These are phyloP conservation scores for Hypoxylon fuscum DNA, from an alignment of 495 filamentous ascomycete species.

Conservation along the genomic window DNA sequence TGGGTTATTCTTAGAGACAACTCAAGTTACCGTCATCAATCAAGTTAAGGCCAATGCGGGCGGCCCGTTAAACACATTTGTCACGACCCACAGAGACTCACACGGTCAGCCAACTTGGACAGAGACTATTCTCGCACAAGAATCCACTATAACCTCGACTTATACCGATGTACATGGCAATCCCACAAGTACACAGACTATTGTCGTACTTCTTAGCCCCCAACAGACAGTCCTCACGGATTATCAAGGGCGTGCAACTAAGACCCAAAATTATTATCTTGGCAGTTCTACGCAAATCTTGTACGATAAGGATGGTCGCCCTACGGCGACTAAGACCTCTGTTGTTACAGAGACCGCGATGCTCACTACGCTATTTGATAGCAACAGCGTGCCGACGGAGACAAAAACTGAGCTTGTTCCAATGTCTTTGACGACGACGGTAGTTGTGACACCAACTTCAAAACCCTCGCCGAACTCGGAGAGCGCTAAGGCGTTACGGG, in stretches of 20 bases:
- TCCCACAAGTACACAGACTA: slow-evolving; percentile 8
- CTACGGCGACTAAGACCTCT: slow-evolving; percentile 30
- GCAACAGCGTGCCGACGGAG: slow-evolving; percentile 16
- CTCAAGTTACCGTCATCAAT: slow-evolving; percentile 1
- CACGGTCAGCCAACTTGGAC: slow-evolving; percentile 19
- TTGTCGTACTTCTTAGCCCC: slow-evolving; percentile 8
- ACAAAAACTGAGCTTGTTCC: slow-evolving; percentile 34
- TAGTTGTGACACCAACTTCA: slow-evolving; percentile 21
- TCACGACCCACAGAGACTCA: slow-evolving; percentile 8
- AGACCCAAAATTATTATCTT: slow-evolving; percentile 30
- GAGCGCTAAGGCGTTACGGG: slow-evolving; percentile 12
- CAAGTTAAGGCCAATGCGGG: background rate
- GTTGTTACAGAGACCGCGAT: slow-evolving; percentile 14
- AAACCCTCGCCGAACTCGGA: slow-evolving; percentile 7
- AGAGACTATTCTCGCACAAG: slow-evolving; percentile 13
- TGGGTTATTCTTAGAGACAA: background rate
- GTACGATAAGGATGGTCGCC: slow-evolving; percentile 16
- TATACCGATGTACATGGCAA: slow-evolving; percentile 14
- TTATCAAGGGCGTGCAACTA: slow-evolving; percentile 25
- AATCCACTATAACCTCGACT: background rate
- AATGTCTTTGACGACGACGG: slow-evolving; percentile 17
- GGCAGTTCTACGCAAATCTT: slow-evolving; percentile 14
- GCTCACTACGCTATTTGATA: slow-evolving; percentile 27
- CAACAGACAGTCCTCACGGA: slow-evolving; percentile 29
- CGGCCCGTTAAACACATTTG: background rate